Percentiles rank a stretch among this genome's conserved stretches.
Conservation (phyloP, 106 monocot species). For the Xerophyta viscosa region DNA sequence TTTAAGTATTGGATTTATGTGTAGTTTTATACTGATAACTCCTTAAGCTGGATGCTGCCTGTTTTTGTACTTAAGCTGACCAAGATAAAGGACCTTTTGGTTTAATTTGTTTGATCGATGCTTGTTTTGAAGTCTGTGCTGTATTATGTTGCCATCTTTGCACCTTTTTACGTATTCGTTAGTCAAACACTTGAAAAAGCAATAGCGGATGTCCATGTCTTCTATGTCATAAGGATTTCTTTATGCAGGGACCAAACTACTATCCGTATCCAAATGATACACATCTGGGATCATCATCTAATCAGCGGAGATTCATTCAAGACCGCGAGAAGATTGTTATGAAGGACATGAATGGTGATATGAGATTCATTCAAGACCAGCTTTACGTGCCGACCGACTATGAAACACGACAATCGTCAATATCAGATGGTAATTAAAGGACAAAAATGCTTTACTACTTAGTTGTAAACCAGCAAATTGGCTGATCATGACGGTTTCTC, state of each 20-base stretch:
- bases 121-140: slow-evolving; percentile 20
- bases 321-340: slow-evolving; percentile 23
- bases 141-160: neutral
- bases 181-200: neutral
- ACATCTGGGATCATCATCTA: slow-evolving; percentile 21
- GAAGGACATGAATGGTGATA: slow-evolving; percentile 23
- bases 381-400: too few species aligned
- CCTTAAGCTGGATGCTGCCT: too few species aligned
- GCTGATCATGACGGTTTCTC: slow-evolving; percentile 16
- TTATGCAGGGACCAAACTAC: slow-evolving; percentile 27
- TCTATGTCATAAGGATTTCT: slow-evolving; percentile 1
- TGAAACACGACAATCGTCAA: slow-evolving; percentile 26
- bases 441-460: neutral
- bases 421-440: slow-evolving; percentile 40
- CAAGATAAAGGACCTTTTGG: too few species aligned
- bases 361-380: too few species aligned
- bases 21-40: neutral
- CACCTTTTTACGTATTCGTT: neutral
- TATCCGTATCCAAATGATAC: slow-evolving; percentile 31
- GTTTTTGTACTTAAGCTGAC: too few species aligned
- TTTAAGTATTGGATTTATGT: neutral
- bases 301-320: slow-evolving; percentile 16
- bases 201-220: too few species aligned
- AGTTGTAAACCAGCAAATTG: neutral
- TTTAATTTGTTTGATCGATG: too few species aligned